Evolutionary conservation across 129 eudicot genomes (phyloP).

Genomic region (Daucus carota): DNA sequence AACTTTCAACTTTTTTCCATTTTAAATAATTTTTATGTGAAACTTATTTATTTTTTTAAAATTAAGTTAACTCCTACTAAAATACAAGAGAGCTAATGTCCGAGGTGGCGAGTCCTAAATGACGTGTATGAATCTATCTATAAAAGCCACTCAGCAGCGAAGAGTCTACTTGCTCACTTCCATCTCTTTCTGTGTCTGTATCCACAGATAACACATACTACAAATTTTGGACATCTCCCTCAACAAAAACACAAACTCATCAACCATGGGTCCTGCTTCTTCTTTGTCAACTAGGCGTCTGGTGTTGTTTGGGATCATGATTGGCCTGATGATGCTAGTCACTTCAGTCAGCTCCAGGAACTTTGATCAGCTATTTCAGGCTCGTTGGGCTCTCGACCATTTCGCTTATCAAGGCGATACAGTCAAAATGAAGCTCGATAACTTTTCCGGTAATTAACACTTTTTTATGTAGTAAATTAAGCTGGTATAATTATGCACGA

Average conservation of each 20-base stretch:
- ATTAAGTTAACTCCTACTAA: no score
- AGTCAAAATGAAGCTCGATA: slow-evolving; percentile 80
- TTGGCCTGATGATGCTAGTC: slow-evolving; percentile 23
- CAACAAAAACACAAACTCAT: background rate
- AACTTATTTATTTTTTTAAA: no score
- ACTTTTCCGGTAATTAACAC: slow-evolving; percentile 54
- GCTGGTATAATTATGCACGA: background rate
- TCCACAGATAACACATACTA: background rate
- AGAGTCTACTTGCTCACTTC: background rate
- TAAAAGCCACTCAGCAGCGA: background rate
- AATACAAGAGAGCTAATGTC: no score
- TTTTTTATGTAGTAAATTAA: background rate
- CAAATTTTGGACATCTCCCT: background rate
- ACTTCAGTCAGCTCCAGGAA: slow-evolving; percentile 35
- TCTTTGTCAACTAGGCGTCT: slow-evolving; percentile 5
- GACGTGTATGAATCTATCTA: background rate
- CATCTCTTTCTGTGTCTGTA: background rate
- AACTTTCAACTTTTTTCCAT: no score
- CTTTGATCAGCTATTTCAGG: slow-evolving; percentile 68
- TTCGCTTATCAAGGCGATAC: slow-evolving; percentile 63
- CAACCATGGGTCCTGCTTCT: slow-evolving; percentile 1
- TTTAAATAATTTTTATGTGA: no score
- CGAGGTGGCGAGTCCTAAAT: no score
- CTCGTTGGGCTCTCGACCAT: slow-evolving; percentile 84
- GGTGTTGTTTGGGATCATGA: background rate